phyloP scores from a whole-genome alignment of 2,329 filamentous ascomycete genomes.

The Aspergillus udagawae region DNA sequence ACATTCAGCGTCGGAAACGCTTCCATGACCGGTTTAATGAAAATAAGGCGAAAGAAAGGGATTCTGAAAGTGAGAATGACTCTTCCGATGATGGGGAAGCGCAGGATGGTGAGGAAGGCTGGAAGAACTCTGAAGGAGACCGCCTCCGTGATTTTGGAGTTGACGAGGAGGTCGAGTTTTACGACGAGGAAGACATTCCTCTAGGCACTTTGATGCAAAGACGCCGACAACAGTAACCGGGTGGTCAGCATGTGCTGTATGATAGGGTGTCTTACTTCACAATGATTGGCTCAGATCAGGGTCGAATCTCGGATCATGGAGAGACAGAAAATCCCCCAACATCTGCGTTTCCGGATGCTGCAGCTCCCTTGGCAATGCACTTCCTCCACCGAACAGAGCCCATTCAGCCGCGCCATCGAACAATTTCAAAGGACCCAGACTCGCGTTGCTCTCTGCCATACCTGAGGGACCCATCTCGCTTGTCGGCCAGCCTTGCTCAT shows the following conservation, averaged over 20 bases:
- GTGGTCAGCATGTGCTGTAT: neutral
- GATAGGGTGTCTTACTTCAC: neutral
- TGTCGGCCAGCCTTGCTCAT: neutral
- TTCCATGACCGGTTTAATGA: conserved; percentile 38
- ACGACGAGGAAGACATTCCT: conserved; percentile 60
- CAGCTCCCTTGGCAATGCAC: conserved; percentile 11
- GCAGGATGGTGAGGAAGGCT: conserved; percentile 52
- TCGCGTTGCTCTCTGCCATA: conserved; percentile 3
- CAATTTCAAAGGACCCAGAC: neutral
- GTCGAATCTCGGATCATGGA: neutral
- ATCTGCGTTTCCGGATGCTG: conserved; percentile 18
- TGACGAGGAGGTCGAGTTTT: conserved; percentile 62
- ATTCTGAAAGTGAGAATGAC: conserved; percentile 17
- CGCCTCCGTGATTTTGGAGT: conserved; percentile 61
- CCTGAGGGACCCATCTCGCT: neutral
- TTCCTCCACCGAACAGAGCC: conserved; percentile 13
- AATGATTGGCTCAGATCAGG: neutral
- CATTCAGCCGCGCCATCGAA: conserved; percentile 11
- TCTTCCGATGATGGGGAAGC: conserved; percentile 25
- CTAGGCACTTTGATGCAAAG: conserved; percentile 50
- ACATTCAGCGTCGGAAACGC: conserved; percentile 36
- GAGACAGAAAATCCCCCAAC: conserved; percentile 16
- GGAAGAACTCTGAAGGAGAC: conserved; percentile 61
- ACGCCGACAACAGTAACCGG: neutral
- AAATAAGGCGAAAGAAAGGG: conserved; percentile 10